phyloP scores from a whole-genome alignment of 108 stramenopile genomes.

The Skeletonema marinoi region DNA sequence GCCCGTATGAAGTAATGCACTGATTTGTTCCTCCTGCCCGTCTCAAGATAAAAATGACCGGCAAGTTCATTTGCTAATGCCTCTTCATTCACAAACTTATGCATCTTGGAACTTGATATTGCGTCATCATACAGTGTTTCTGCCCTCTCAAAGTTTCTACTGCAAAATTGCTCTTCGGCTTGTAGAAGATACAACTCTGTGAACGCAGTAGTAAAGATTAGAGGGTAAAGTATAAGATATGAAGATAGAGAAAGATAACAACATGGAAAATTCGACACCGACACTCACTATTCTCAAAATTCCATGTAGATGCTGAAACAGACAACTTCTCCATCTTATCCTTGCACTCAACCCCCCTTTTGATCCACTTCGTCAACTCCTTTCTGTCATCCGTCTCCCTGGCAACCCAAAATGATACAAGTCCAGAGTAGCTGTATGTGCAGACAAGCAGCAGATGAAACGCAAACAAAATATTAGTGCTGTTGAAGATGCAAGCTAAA shows the following conservation, averaged over 20 bases:
- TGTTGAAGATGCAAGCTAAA: neutral
- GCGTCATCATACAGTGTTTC: conserved; percentile 12
- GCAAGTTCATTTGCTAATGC: conserved; percentile 19
- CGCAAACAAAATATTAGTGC: neutral
- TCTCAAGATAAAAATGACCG: conserved; percentile 14
- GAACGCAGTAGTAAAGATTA: neutral
- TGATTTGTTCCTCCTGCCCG: neutral
- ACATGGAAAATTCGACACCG: too few relatives aligned
- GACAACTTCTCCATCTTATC: neutral
- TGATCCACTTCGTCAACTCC: neutral
- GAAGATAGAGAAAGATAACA: neutral
- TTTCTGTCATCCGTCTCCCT: neutral
- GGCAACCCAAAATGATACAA: neutral
- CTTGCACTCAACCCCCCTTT: neutral
- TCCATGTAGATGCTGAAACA: neutral
- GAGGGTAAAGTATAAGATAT: neutral
- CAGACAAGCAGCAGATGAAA: neutral
- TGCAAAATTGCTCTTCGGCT: neutral
- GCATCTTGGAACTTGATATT: conserved; percentile 4
- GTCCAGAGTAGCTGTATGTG: neutral
- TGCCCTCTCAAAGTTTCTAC: neutral
- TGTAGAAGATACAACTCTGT: neutral
- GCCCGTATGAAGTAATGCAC: neutral
- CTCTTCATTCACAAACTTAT: conserved; percentile 18
- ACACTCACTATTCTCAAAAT: neutral